Percentiles rank a stretch among this genome's conserved stretches.
phyloP scores from a whole-genome alignment of 306 rosid species.

The Lathyrus tuberosus region DNA sequence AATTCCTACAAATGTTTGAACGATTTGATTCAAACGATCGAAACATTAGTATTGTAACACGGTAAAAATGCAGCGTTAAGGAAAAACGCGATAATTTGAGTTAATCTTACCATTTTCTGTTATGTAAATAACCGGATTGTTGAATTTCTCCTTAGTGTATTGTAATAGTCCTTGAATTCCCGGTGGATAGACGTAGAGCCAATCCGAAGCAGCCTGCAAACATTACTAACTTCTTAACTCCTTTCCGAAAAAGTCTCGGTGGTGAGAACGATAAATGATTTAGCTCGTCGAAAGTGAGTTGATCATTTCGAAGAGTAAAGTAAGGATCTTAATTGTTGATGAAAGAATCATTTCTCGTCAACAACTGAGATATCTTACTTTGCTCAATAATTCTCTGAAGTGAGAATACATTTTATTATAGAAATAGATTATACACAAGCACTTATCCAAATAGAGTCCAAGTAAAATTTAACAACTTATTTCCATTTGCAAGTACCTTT shows the following conservation, averaged over 20 bases:
- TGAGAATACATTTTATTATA: not conserved
- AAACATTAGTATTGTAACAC: not conserved
- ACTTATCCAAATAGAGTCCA: no score
- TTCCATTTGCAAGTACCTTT: conserved; percentile 48
- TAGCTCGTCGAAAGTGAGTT: not conserved
- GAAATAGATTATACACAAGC: not conserved
- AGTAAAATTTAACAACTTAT: conserved; percentile 25
- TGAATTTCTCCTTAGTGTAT: conserved; percentile 52
- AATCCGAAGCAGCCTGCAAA: conserved; percentile 52
- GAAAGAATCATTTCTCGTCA: not conserved
- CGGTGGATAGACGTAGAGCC: conserved; percentile 62
- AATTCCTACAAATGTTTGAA: conserved; percentile 48
- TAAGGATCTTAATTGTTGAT: not conserved
- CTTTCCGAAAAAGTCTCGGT: not conserved
- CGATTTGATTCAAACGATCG: not conserved
- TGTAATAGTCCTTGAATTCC: conserved; percentile 52
- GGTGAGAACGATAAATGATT: not conserved
- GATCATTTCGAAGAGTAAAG: no score
- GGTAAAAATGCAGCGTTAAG: conserved; percentile 24
- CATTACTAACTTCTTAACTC: conserved; percentile 28
- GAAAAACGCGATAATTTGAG: not conserved
- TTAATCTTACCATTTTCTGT: conserved; percentile 66
- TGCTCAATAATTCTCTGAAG: not conserved
- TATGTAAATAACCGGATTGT: conserved; percentile 60
- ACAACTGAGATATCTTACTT: not conserved